Evolutionary conservation across 352 stramenopile genomes (phyloP).

Genomic region (Phytophthora aleatoria): DNA sequence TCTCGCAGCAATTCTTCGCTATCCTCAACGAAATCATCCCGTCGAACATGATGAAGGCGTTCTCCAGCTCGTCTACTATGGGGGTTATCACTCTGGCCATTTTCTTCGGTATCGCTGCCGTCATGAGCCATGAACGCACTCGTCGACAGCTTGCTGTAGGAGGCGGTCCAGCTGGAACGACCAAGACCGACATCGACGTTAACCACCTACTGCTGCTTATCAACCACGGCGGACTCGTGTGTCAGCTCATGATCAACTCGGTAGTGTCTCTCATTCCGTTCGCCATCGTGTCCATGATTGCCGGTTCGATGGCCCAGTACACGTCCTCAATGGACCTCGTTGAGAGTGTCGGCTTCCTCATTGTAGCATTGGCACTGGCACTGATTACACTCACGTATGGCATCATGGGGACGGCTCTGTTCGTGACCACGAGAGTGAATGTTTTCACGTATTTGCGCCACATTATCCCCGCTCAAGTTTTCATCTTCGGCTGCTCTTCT

Average conservation of each 20-base stretch:
- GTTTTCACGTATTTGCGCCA: slow-evolving; percentile 68
- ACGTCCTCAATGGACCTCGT: slow-evolving; percentile 45
- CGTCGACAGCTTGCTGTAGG: slow-evolving; percentile 14
- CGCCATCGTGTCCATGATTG: slow-evolving; percentile 77
- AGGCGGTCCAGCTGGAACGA: slow-evolving; percentile 13
- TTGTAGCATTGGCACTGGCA: slow-evolving; percentile 48
- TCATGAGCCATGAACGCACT: slow-evolving; percentile 55
- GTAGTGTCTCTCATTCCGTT: slow-evolving; percentile 67
- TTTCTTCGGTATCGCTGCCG: slow-evolving; percentile 63
- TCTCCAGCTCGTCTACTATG: slow-evolving; percentile 57
- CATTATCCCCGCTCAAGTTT: slow-evolving; percentile 75
- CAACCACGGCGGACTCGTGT: slow-evolving; percentile 61
- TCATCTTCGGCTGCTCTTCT: slow-evolving; percentile 80
- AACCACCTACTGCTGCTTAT: slow-evolving; percentile 75
- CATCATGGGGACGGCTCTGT: slow-evolving; percentile 57
- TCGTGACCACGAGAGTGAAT: slow-evolving; percentile 62
- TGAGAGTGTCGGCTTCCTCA: slow-evolving; percentile 57
- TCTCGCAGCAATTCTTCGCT: slow-evolving; percentile 71
- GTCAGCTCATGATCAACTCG: slow-evolving; percentile 74
- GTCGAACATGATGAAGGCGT: slow-evolving; percentile 65
- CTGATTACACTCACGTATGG: slow-evolving; percentile 54
- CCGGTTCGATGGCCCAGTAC: slow-evolving; percentile 63
- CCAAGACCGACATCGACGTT: slow-evolving; percentile 38
- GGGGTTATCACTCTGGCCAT: slow-evolving; percentile 77
- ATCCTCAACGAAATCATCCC: slow-evolving; percentile 70